Evolutionary conservation across 129 eudicot genomes (phyloP), one percentile per base, ranked within the genome.

Genomic region (Tagetes patula): DNA sequence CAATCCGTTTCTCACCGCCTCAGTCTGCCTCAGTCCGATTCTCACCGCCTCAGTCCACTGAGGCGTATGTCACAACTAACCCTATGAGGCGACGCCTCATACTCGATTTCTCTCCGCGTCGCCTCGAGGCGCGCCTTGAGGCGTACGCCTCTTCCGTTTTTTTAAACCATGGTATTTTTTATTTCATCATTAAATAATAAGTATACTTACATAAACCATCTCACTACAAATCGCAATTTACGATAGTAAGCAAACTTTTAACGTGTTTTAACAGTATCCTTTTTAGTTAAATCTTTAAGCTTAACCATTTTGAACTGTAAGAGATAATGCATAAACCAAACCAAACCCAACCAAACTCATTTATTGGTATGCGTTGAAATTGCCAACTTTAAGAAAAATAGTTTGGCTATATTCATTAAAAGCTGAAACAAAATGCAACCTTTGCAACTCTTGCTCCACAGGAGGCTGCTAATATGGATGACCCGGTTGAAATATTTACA

Each of bases 371-470:
- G 8, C 13, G 10, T 56, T 7, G 65, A 53, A 5, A 53, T 6
- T 53, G 42, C 72, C 58, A 67, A 9, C 56, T 46, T 13, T 37
- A 64, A 39, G 38, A 8, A 73, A 39, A 3, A 67, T n/a, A 30
- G 34, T 52, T 65, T 0, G 3, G 39, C 37, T 13, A 10, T 27
- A 72, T 33, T 74, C 32, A 69, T 20, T 2, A 61, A 36, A 82
- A 71, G 45, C 12, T 59, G 31, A 71, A 75, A 49, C 20, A 40
- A 6, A 79, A 60, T 31, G 65, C 11, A 39, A 88, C 90, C 94
- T 88, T 88, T 54, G 94, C 94, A 72, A 88, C 94, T 85, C 67
- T 83, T 46, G 90, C 90, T 71, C 94, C 94, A 70, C 90, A 85
- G 32, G 94, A 87, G 2, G 94, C 94, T 27, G 94, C 86, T 4